Evolutionary conservation across 1,139 yeast species (phyloP), one percentile per base, ranked within the genome.

Genomic region (Eremothecium gossypii): DNA sequence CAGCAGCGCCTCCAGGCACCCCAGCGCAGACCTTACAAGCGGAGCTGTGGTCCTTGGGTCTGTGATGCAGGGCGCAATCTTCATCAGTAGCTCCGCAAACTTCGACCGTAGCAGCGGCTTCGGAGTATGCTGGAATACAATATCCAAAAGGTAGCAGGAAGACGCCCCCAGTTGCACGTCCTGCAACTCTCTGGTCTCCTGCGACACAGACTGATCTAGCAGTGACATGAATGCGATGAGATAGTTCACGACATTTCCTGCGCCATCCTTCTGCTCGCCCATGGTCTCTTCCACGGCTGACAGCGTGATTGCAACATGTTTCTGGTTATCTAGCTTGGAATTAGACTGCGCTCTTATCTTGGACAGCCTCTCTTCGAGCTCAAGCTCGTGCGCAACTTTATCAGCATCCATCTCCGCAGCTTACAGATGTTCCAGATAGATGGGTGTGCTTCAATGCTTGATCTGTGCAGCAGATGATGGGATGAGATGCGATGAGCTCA

Each of bases 251-350:
- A 84, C 74, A 12, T 73, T 67, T 40, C 64, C 71, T 46, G 78
- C 76, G 41, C 76, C 72, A 6, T 48, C 47, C 3, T 45, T 48
- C 57, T 83, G 89, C 50, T 83, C 89, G 40, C 73, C 73, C 41
- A 91, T 72, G 52, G 84, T 85, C 53, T 86, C 96, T 61, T 91
- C 98, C 38, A 91, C 91, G 2, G 96, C 95, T 13, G 82, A 74
- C 41, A 91, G 71, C 47, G 89, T 81, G 34, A 86, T 60, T 7
- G 85, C 81, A 44, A 78, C 64, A 55, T 83, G 87, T 58, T 82
- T 83, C 66, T 87, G 96, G 63, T 86, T 85, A 30, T 81, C 84
- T 46, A 87, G 68, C 60, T 85, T 85, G 23, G 95, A 84, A 48
- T 66, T 73, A 52, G 74, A 66, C 57, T 86, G 96, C 7, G 69